A percentile compares a stretch with the other conserved stretches of the same genome.
These are phyloP conservation scores for Hypocreales sp. DNA, from an alignment of 2,329 filamentous ascomycete species.

Conservation along the genomic window DNA sequence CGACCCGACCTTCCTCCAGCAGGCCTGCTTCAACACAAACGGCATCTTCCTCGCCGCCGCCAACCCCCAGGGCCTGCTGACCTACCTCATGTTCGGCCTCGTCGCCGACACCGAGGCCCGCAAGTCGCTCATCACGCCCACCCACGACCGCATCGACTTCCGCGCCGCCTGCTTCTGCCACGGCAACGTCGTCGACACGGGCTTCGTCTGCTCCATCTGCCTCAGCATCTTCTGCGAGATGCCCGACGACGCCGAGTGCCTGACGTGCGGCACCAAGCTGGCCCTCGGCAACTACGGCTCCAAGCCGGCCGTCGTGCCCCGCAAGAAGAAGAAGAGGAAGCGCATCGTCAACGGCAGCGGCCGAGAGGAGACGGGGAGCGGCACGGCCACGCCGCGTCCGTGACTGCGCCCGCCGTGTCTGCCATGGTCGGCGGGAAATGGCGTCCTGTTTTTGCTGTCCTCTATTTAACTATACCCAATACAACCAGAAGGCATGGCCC, in stretches of 20 bases:
- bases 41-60: constrained; percentile 37
- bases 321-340: constrained; percentile 66
- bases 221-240: constrained; percentile 78
- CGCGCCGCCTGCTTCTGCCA: constrained; percentile 98
- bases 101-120: constrained; percentile 46
- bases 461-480: too few relatives aligned
- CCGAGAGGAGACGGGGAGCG: constrained; percentile 42
- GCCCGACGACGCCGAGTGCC: constrained; percentile 48
- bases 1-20: constrained; percentile 83
- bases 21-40: constrained; percentile 54
- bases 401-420: too few relatives aligned
- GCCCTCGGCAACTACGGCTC: constrained; percentile 61
- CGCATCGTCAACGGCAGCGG: constrained; percentile 36
- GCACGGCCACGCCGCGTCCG: constrained; percentile 40
- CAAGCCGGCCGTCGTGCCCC: constrained; percentile 59
- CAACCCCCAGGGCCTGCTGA: constrained; percentile 58
- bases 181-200: constrained; percentile 74
- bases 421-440: too few relatives aligned
- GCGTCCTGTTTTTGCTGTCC: too few relatives aligned
- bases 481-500: too few relatives aligned
- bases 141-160: constrained; percentile 82
- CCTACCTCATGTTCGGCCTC: constrained; percentile 92
- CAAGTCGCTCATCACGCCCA: constrained; percentile 57
- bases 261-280: constrained; percentile 71
- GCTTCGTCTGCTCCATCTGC: constrained; percentile 93